Conservation (phyloP, 139 green algal species). For the Chlorella sp. region DNA sequence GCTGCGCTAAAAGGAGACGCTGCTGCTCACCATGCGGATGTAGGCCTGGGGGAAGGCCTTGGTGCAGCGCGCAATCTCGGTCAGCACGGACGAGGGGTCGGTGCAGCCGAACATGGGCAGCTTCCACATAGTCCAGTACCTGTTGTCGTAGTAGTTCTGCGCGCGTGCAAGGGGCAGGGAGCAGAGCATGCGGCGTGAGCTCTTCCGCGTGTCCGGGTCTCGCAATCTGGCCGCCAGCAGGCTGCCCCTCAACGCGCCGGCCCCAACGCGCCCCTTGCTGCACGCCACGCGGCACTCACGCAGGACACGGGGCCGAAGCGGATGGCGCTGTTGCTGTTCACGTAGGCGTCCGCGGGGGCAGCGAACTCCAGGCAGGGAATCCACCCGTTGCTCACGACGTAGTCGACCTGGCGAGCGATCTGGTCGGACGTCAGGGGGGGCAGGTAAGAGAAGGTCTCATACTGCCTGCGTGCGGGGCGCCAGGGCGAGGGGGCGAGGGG, state of each 20-base stretch:
- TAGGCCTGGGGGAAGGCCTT: slow-evolving; percentile 88
- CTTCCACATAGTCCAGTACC: slow-evolving; percentile 99
- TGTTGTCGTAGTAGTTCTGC: slow-evolving; percentile 84
- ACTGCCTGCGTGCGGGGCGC: slow-evolving; percentile 61
- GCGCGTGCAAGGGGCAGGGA: background rate
- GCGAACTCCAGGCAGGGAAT: slow-evolving; percentile 95
- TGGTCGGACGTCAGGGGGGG: slow-evolving; percentile 83
- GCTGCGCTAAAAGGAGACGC: too few relatives aligned
- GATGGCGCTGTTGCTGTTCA: slow-evolving; percentile 45
- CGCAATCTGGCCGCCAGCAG: too few relatives aligned
- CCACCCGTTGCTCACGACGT: slow-evolving; percentile 90
- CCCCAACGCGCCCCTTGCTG: too few relatives aligned
- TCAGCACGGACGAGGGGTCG: slow-evolving; percentile 84
- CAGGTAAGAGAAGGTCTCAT: slow-evolving; percentile 99
- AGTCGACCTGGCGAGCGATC: slow-evolving; percentile 92
- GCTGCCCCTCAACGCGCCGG: too few relatives aligned
- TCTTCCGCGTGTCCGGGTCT: too few relatives aligned
- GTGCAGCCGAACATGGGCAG: slow-evolving; percentile 99
- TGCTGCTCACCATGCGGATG: slow-evolving; percentile 69
- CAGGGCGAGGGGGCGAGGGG: background rate
- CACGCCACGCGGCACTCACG: slow-evolving; percentile 45
- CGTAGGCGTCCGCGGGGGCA: slow-evolving; percentile 61
- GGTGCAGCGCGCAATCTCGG: slow-evolving; percentile 77
- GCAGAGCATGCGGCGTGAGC: too few relatives aligned
- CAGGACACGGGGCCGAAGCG: slow-evolving; percentile 55